These are phyloP conservation scores for Castanea sativa DNA, from an alignment of 306 rosid species.

Conservation along the genomic window DNA sequence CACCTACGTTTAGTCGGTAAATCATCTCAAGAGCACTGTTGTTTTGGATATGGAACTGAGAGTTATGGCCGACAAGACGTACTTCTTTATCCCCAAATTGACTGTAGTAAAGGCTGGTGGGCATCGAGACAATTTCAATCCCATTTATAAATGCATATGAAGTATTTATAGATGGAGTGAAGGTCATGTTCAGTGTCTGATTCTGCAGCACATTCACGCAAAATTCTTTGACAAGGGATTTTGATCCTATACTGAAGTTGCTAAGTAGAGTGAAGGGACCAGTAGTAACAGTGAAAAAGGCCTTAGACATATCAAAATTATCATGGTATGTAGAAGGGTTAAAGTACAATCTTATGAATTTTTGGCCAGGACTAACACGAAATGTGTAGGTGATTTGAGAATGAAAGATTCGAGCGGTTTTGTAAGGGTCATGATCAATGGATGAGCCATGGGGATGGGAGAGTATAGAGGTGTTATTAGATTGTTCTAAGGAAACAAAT, in stretches of 20 bases:
- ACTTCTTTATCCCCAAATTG: background rate
- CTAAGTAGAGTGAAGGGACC: background rate
- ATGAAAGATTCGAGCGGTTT: background rate
- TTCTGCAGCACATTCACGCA: background rate
- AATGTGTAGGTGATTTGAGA: background rate
- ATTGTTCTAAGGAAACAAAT: background rate
- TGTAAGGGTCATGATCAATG: background rate
- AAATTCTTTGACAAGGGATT: background rate
- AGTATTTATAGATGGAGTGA: background rate
- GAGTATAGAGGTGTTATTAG: background rate
- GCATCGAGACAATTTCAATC: background rate
- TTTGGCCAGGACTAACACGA: background rate
- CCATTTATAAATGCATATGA: background rate
- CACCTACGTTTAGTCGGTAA: constrained; percentile 16
- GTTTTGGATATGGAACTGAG: background rate
- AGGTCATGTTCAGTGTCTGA: background rate
- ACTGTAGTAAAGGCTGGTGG: background rate
- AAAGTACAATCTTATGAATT: background rate
- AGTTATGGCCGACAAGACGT: too few relatives aligned
- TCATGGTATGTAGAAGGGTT: background rate
- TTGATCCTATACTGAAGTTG: background rate
- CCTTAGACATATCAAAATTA: background rate
- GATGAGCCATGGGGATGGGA: background rate
- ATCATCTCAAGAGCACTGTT: constrained; percentile 9
- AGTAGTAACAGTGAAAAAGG: background rate